Base-by-base conservation (phyloP, 176 grass and related monocot genomes). In the Aegilops tauschii region DNA sequence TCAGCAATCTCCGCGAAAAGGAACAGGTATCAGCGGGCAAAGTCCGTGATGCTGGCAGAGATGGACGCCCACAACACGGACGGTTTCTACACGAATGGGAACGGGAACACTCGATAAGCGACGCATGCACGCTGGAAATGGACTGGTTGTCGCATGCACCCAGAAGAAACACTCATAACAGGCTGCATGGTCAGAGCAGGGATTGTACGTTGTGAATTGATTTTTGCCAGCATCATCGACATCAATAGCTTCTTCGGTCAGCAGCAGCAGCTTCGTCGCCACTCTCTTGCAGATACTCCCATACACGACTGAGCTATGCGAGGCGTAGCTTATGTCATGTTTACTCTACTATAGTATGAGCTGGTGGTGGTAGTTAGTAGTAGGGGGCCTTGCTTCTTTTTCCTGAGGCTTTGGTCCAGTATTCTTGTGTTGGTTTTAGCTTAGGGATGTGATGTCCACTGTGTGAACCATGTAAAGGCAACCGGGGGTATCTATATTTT, bases 1-100 rank as follows among this genome's bases (percentile, higher is more conserved):
- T 96, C 94, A 30, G 92, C 97, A 71, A 91, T 99, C 61, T 90
- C 97, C 3, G 94, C 94, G 12, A 99, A 99, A 90, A 90, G 97
- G 87, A 99, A 99, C 69, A 91, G 97, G 85, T 99, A 99, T 52
- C 97, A 99, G 47, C 91, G 94, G 82, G 93, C 93, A 3, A 99
- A 99, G 73, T 97, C 92, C 1, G 88, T 99, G 71, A 99, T 99
- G 94, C 92, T 96, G 29, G 88, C 95, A 42, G 97, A 99, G 73
- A 94, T 99, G 92, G 97, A 99, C 69, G 92, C 80, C 67, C 88
- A 95, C 82, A 83, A 39, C 78, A 84, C 89, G 5, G 93, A 93
- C 29, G 89, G 90, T 69, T 88, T 94, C 80, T 86, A 91, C 65
- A 84, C 81, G 18, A 93, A 88, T 6, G 25, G 72, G n/a, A 4